Percentiles rank a stretch among this genome's conserved stretches.
Conservation (phyloP, 2,329 filamentous ascomycete genomes). For the Eutypella sp. region DNA sequence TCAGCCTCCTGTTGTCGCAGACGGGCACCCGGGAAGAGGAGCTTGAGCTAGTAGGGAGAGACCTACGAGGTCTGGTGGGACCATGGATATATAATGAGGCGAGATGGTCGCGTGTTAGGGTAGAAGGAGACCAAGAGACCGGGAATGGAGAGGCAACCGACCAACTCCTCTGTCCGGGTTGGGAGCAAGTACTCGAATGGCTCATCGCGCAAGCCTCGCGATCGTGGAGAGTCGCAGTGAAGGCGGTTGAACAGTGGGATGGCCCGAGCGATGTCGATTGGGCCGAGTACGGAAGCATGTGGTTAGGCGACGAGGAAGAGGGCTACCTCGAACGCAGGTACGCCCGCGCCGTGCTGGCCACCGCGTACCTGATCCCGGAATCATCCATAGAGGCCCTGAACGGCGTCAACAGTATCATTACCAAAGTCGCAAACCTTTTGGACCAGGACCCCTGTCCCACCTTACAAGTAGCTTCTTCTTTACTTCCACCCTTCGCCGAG, state of each 20-base stretch:
- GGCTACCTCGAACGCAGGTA: conserved; percentile 59
- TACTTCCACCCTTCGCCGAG: conserved; percentile 37
- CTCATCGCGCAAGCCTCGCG: conserved; percentile 53
- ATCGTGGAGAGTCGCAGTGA: conserved; percentile 58
- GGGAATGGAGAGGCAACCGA: conserved; percentile 18
- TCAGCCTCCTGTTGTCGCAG: conserved; percentile 57
- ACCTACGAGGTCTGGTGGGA: conserved; percentile 62
- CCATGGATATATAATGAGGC: conserved; percentile 68
- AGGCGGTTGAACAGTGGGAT: conserved; percentile 65
- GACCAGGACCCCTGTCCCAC: conserved; percentile 54
- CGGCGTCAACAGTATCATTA: conserved; percentile 55
- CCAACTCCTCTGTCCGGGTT: conserved; percentile 49
- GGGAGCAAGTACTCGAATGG: conserved; percentile 67
- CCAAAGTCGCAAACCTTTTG: conserved; percentile 54
- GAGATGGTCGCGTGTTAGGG: conserved; percentile 44
- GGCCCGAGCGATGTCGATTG: conserved; percentile 67
- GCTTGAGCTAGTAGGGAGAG: conserved; percentile 47
- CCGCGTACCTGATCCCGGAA: conserved; percentile 62
- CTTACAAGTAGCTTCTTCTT: conserved; percentile 41
- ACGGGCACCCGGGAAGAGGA: conserved; percentile 40
- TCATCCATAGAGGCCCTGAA: conserved; percentile 53
- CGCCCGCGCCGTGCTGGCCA: conserved; percentile 62
- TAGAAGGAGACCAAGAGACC: conserved; percentile 11
- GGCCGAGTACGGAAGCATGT: conserved; percentile 51
- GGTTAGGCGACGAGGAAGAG: conserved; percentile 57